A percentile compares a stretch with the other conserved stretches of the same genome.
Evolutionary conservation across 2,329 filamentous ascomycete genomes (phyloP).

Genomic region (Thielaviopsis ethacetica): DNA sequence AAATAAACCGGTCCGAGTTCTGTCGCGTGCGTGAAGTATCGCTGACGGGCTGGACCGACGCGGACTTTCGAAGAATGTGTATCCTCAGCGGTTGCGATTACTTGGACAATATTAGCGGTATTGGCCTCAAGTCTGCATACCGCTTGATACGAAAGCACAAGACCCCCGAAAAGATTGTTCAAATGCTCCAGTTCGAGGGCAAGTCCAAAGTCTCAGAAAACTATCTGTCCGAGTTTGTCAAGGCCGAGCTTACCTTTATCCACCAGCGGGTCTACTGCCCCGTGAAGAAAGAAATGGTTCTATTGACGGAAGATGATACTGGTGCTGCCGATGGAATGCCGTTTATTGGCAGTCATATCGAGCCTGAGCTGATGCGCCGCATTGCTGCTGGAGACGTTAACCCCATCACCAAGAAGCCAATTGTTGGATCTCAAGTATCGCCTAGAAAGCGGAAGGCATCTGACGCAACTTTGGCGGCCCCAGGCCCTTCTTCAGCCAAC

Average conservation of each 20-base stretch:
- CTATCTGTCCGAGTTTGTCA: constrained; percentile 66
- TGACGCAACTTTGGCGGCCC: constrained; percentile 14
- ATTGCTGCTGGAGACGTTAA: constrained; percentile 73
- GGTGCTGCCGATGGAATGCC: constrained; percentile 54
- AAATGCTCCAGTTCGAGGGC: constrained; percentile 75
- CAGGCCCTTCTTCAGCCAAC: constrained; percentile 21
- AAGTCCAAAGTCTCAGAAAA: constrained; percentile 65
- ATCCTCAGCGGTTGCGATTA: constrained; percentile 97
- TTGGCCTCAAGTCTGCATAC: constrained; percentile 89
- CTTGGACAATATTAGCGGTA: constrained; percentile 63
- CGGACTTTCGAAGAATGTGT: constrained; percentile 85
- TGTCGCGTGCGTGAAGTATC: constrained; percentile 76
- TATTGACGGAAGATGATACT: constrained; percentile 50
- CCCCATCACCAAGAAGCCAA: constrained; percentile 68
- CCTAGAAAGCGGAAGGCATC: constrained; percentile 8
- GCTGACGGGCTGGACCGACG: constrained; percentile 79
- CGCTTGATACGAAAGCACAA: constrained; percentile 82
- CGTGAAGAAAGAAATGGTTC: constrained; percentile 49
- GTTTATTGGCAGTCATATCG: constrained; percentile 63
- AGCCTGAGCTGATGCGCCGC: constrained; percentile 49
- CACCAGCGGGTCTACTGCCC: constrained; percentile 94
- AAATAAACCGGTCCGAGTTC: constrained; percentile 81
- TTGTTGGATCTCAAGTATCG: constrained; percentile 26
- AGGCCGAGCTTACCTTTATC: constrained; percentile 83
- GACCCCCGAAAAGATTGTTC: constrained; percentile 64